phyloP scores from a whole-genome alignment of 306 rosid species.

The Sindora glabra region DNA sequence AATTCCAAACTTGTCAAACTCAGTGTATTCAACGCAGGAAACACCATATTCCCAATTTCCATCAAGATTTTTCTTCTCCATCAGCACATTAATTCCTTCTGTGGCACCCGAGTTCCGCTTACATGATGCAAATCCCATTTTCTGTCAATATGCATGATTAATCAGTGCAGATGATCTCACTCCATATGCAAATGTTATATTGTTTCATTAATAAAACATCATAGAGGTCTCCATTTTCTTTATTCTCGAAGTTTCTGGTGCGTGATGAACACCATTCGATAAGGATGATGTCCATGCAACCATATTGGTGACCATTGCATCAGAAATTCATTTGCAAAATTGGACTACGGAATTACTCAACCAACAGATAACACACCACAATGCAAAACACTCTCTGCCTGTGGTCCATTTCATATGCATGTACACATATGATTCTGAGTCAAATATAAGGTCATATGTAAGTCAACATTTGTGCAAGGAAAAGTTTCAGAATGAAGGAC shows the following conservation, averaged over 20 bases:
- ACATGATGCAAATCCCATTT: constrained; percentile 92
- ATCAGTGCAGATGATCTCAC: neutral
- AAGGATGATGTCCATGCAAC: neutral
- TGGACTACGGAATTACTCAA: neutral
- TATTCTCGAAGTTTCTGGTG: neutral
- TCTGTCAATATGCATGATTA: constrained; percentile 39
- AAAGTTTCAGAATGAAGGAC: neutral
- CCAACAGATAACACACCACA: neutral
- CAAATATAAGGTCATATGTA: neutral
- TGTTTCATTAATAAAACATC: neutral
- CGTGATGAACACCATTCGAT: neutral
- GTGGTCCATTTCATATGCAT: neutral
- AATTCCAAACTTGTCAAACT: constrained; percentile 80
- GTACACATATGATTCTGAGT: neutral
- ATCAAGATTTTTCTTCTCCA: constrained; percentile 66
- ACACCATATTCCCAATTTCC: constrained; percentile 87
- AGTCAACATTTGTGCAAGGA: neutral
- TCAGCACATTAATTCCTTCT: constrained; percentile 87
- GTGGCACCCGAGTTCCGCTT: constrained; percentile 75
- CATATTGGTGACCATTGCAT: neutral
- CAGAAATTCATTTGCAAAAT: neutral
- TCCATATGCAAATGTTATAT: neutral
- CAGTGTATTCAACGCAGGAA: constrained; percentile 92
- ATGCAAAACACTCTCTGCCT: neutral
- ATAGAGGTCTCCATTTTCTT: neutral